phyloP scores from a whole-genome alignment of 2,329 filamentous ascomycete genomes.

The Aspergillus versicolor region DNA sequence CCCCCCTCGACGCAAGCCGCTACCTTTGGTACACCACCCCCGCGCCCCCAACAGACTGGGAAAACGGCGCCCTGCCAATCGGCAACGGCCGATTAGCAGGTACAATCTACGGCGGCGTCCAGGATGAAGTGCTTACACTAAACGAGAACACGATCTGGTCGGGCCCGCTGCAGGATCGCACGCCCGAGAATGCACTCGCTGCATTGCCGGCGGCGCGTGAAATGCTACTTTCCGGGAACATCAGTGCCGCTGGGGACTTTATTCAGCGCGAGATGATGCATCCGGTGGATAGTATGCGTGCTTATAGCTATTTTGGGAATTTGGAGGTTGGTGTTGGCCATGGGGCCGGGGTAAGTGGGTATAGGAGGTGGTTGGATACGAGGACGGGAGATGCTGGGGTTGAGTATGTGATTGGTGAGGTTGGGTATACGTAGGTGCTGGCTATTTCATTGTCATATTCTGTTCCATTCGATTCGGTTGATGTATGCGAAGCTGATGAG shows the following conservation, averaged over 20 bases:
- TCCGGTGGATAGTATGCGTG: constrained; percentile 6
- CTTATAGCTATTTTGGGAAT: constrained; percentile 13
- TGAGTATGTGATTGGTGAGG: constrained; percentile 4
- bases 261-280: constrained; percentile 9
- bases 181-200: constrained; percentile 7
- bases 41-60: neutral
- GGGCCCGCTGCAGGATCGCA: constrained; percentile 17
- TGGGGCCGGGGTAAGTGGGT: neutral
- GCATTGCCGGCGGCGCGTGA: neutral
- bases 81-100: constrained; percentile 22
- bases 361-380: constrained; percentile 13
- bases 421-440: constrained; percentile 5
- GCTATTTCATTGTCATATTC: neutral
- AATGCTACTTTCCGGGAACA: constrained; percentile 9
- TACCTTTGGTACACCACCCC: neutral
- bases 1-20: neutral
- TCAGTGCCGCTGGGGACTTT: constrained; percentile 5
- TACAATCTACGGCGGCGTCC: constrained; percentile 13
- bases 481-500: too few species aligned
- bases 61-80: constrained; percentile 11
- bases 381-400: constrained; percentile 4
- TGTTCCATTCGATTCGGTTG: too few species aligned
- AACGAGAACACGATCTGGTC: constrained; percentile 25
- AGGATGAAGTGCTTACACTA: constrained; percentile 16
- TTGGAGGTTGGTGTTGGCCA: constrained; percentile 12